Evolutionary conservation across 2,329 filamentous ascomycete species (phyloP).

Genomic region (Colletotrichum gigasporum): DNA sequence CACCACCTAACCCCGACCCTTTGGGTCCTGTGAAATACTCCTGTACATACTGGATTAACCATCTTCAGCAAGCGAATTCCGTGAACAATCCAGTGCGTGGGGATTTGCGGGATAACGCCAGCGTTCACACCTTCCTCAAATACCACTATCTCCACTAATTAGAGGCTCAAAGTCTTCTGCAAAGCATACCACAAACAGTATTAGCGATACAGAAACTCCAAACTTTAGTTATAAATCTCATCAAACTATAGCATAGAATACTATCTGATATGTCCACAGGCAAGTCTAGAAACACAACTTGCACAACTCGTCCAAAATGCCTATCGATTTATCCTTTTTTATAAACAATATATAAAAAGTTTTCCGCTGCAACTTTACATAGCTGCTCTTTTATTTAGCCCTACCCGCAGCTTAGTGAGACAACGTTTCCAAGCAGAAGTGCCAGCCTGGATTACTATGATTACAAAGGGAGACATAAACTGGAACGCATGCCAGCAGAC

Average conservation of each 20-base stretch:
- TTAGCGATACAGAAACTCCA: constrained; percentile 34
- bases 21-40: constrained; percentile 32
- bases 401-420: constrained; percentile 34
- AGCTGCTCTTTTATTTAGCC: constrained; percentile 44
- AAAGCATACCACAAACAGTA: constrained; percentile 36
- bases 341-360: constrained; percentile 38
- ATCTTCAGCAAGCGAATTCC: constrained; percentile 23
- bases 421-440: constrained; percentile 29
- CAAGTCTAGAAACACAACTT: constrained; percentile 7
- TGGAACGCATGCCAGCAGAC: constrained; percentile 32
- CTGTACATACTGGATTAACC: constrained; percentile 36
- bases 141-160: constrained; percentile 53
- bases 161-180: constrained; percentile 49
- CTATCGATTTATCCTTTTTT: constrained; percentile 40
- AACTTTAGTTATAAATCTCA: constrained; percentile 23
- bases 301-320: constrained; percentile 34
- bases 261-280: constrained; percentile 12
- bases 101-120: constrained; percentile 37
- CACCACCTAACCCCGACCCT: constrained; percentile 29
- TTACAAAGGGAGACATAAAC: constrained; percentile 4
- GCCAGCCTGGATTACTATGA: constrained; percentile 30
- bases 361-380: constrained; percentile 44
- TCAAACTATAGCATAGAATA: not conserved
- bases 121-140: constrained; percentile 43
- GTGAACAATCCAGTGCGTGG: constrained; percentile 6